Percentiles rank a stretch among this genome's conserved stretches.
These are phyloP conservation scores for Fusarium concolor DNA, from an alignment of 2,329 filamentous ascomycete species.

Conservation along the genomic window DNA sequence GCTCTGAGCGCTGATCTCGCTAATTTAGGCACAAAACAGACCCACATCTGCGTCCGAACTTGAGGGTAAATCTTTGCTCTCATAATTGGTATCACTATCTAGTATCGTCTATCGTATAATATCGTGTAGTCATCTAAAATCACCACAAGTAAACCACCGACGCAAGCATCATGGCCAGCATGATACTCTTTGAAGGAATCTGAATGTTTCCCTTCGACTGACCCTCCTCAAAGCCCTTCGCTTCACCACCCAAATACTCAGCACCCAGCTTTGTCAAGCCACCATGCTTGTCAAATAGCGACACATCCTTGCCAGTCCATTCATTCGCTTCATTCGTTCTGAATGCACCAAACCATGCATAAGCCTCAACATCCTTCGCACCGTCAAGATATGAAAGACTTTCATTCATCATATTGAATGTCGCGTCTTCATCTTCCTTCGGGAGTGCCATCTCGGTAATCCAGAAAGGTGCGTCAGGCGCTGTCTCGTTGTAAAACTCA, in stretches of 20 bases:
- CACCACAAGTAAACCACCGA: constrained; percentile 3
- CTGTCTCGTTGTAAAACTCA: constrained; percentile 51
- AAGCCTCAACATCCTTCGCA: constrained; percentile 50
- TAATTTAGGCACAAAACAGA: fast-evolving
- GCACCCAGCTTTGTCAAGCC: constrained; percentile 54
- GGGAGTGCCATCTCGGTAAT: constrained; percentile 57
- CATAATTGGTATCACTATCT: constrained; percentile 26
- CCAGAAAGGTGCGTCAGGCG: constrained; percentile 48
- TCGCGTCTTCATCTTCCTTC: constrained; percentile 49
- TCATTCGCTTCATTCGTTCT: constrained; percentile 52
- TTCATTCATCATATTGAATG: constrained; percentile 56
- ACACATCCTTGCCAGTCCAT: constrained; percentile 55
- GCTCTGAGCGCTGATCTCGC: neutral
- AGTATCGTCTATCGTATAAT: constrained; percentile 1
- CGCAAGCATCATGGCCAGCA: neutral
- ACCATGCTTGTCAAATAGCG: constrained; percentile 53
- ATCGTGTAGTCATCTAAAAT: neutral
- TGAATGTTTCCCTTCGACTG: constrained; percentile 27
- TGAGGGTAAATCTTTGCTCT: neutral
- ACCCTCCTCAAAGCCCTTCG: constrained; percentile 53
- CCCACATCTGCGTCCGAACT: neutral
- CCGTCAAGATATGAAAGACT: constrained; percentile 52
- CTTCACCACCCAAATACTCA: constrained; percentile 54
- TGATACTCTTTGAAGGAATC: neutral
- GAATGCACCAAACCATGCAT: constrained; percentile 58